Percentiles rank a stretch among this genome's conserved stretches.
These are phyloP conservation scores for Leccinum barrowsii DNA, from an alignment of 768 basidiomycete genomes.

Conservation along the genomic window DNA sequence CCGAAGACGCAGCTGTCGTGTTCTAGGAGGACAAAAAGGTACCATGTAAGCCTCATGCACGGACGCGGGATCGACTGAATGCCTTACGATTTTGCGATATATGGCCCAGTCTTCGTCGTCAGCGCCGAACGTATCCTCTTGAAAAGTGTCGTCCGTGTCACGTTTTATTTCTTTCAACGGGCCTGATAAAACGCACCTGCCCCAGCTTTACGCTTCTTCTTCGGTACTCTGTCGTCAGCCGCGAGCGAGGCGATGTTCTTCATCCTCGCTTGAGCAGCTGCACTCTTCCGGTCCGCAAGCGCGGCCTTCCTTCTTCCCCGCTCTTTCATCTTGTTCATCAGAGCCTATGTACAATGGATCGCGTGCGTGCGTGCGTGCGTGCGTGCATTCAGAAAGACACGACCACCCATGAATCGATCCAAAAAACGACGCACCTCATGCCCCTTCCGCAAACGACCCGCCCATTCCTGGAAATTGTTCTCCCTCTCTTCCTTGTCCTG, in stretches of 20 bases:
- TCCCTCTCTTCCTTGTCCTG: constrained; percentile 74
- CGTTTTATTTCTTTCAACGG: not conserved
- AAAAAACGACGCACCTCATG: constrained; percentile 60
- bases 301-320: constrained; percentile 76
- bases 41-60: not conserved
- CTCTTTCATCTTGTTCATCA: constrained; percentile 85
- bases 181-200: constrained; percentile 49
- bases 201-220: constrained; percentile 81
- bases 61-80: constrained; percentile 15
- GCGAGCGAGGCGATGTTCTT: constrained; percentile 92
- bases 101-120: constrained; percentile 98
- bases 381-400: not conserved
- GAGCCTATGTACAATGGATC: constrained; percentile 40
- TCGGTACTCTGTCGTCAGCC: constrained; percentile 76
- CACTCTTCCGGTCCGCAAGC: constrained; percentile 86
- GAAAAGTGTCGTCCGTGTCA: constrained; percentile 1
- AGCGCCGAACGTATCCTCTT: constrained; percentile 91
- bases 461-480: constrained; percentile 71
- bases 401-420: not conserved
- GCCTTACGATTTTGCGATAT: constrained; percentile 86
- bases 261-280: constrained; percentile 93
- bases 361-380: too few species aligned
- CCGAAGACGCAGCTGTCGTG: constrained; percentile 66
- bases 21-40: constrained; percentile 44
- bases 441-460: constrained; percentile 63